phyloP scores from a whole-genome alignment of 805 yeast species.

The Tanozyma kutaoensis region DNA sequence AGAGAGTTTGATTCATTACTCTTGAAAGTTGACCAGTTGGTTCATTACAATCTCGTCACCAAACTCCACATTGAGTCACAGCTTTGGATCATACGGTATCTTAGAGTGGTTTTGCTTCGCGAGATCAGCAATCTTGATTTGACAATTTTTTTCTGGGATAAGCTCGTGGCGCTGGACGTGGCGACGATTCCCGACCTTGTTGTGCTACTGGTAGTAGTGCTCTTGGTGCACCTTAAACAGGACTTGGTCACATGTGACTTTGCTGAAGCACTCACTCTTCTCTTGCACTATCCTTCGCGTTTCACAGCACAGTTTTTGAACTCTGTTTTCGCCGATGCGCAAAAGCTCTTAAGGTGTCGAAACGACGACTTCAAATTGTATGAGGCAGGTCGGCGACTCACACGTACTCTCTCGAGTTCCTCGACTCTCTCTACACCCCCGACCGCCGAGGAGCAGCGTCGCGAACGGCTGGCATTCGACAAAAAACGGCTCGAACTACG shows the following conservation, averaged over 20 bases:
- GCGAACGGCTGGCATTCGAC: no score
- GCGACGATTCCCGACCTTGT: slow-evolving; percentile 19
- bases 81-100: slow-evolving; percentile 42
- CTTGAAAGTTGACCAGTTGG: slow-evolving; percentile 35
- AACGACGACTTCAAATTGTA: no score
- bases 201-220: slow-evolving; percentile 26
- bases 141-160: slow-evolving; percentile 35
- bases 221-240: slow-evolving; percentile 31
- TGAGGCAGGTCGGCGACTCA: no score
- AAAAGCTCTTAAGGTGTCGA: no score
- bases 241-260: slow-evolving; percentile 34
- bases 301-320: no score
- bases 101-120: slow-evolving; percentile 30
- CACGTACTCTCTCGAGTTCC: no score
- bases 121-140: slow-evolving; percentile 20
- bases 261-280: slow-evolving; percentile 33
- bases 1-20: slow-evolving; percentile 32
- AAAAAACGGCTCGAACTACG: no score
- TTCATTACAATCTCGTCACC: slow-evolving; percentile 30
- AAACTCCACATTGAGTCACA: slow-evolving; percentile 35
- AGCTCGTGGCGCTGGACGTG: slow-evolving; percentile 16
- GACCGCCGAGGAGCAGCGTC: no score
- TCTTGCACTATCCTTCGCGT: slow-evolving; percentile 46
- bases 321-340: no score
- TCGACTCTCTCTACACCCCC: no score